Conservation (phyloP, 2,329 filamentous ascomycete genomes). For the Microdochium trichocladiopsis region DNA sequence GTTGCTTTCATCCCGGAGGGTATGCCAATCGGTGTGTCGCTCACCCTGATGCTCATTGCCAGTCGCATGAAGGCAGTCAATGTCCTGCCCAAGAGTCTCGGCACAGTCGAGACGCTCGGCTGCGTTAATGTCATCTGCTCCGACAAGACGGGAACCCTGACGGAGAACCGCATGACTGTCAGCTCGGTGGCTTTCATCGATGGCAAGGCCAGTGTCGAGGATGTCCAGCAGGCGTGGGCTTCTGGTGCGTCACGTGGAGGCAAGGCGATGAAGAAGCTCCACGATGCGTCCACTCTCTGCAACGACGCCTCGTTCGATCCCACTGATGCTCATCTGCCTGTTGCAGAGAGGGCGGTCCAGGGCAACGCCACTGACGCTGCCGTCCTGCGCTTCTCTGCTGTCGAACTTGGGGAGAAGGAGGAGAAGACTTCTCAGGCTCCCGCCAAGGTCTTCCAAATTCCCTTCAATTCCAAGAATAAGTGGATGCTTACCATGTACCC, state of each 20-base stretch:
- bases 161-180: conserved; percentile 37
- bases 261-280: conserved; percentile 12
- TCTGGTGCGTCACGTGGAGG: background rate
- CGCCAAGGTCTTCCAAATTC: conserved; percentile 27
- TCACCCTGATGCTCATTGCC: conserved; percentile 33
- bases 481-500: conserved; percentile 42
- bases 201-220: background rate
- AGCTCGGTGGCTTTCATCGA: conserved; percentile 29
- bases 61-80: conserved; percentile 32
- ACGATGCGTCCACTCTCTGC: conserved; percentile 25
- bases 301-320: conserved; percentile 36
- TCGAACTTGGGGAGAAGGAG: conserved; percentile 2
- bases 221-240: background rate
- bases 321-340: conserved; percentile 22
- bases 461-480: conserved; percentile 44
- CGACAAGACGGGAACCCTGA: conserved; percentile 34
- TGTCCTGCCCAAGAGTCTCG: conserved; percentile 32
- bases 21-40: conserved; percentile 16
- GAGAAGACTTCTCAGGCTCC: conserved; percentile 7
- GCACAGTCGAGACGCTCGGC: conserved; percentile 19
- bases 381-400: conserved; percentile 29
- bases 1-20: conserved; percentile 20
- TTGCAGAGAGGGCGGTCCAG: conserved; percentile 24
- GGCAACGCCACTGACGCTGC: conserved; percentile 36
- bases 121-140: conserved; percentile 36